Evolutionary conservation across 495 filamentous ascomycete genomes (phyloP), one percentile per base, ranked within the genome.

Genomic region (Saxophila tyrrhenica): DNA sequence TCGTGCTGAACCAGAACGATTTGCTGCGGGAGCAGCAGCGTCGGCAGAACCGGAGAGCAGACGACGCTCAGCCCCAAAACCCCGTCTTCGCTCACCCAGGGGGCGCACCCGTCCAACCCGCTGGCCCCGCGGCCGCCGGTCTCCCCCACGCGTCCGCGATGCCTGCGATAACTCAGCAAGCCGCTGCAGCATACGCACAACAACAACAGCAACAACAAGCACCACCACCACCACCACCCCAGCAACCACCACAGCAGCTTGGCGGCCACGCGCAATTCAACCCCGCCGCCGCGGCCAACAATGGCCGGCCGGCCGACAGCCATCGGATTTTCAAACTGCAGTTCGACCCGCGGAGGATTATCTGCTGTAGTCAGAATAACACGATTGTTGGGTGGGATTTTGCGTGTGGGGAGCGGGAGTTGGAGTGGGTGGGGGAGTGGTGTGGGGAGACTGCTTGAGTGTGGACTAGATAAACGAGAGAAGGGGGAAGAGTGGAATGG

Each of bases 381-480:
- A 81, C 83, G 48, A 97, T 98, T 56, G 87, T 97, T 2, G 92
- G 90, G 2, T 98, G 92, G 92, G 92, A 98, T 70, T 98, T 95
- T 75, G 91, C 89, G 48, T 85, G 85, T 60, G 85, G 79, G n/a
- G 92, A 98, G 50, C 71, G 79, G 61, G 81, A 89, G 57, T 81
- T 98, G 44, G 80, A 89, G 51, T 83, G 86, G 63, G 87, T 86
- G 15, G 58, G 58, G 44, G 55, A 43, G 19, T 61, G 58, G 58
- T 44, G 54, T 51, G n/a, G 45, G 22, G 58, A 61, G 58, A 61
- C 58, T 49, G 48, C 48, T 48, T 60, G 24, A 35, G 29, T 7
- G 7, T 24, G 11, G 45, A 35, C 5, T 35, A n/a, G n/a, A n/a
- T n/a, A n/a, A n/a, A n/a, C n/a, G n/a, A n/a, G n/a, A n/a, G n/a